phyloP scores from a whole-genome alignment of 495 filamentous ascomycete species.

The Penicillium flavigenum region DNA sequence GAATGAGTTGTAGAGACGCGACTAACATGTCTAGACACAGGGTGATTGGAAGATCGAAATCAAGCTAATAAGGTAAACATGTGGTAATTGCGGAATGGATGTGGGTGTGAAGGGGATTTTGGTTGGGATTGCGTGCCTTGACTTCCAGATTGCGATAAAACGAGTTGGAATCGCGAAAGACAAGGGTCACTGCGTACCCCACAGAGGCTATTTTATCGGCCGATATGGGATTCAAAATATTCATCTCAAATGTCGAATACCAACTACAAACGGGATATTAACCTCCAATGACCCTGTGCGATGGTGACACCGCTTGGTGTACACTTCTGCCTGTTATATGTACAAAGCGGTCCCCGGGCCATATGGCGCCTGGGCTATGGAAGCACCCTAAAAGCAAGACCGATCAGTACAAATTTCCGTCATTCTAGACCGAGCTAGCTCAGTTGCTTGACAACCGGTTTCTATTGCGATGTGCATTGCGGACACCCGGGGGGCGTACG shows the following conservation, averaged over 20 bases:
- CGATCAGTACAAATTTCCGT: constrained; percentile 49
- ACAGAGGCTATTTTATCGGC: constrained; percentile 5
- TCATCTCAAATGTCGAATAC: neutral
- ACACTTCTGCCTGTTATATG: neutral
- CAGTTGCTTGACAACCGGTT: constrained; percentile 20
- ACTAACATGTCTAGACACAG: constrained; percentile 1
- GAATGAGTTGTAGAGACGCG: neutral
- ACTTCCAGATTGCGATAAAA: constrained; percentile 15
- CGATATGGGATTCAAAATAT: constrained; percentile 6
- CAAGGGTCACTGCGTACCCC: neutral
- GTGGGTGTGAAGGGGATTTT: neutral
- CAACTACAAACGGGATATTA: neutral
- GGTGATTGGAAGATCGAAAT: neutral
- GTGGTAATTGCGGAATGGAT: neutral
- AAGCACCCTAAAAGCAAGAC: constrained; percentile 55
- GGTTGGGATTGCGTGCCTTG: constrained; percentile 10
- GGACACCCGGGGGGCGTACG: no score
- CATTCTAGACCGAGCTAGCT: constrained; percentile 58
- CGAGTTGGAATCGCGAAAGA: constrained; percentile 3
- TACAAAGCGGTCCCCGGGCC: constrained; percentile 39
- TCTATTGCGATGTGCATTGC: no score
- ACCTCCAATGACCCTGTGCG: neutral
- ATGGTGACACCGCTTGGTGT: neutral
- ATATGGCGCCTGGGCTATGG: constrained; percentile 57
- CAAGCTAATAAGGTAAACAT: neutral